phyloP scores from a whole-genome alignment of 2,329 filamentous ascomycete species.

The Arachnomyces sp. region DNA sequence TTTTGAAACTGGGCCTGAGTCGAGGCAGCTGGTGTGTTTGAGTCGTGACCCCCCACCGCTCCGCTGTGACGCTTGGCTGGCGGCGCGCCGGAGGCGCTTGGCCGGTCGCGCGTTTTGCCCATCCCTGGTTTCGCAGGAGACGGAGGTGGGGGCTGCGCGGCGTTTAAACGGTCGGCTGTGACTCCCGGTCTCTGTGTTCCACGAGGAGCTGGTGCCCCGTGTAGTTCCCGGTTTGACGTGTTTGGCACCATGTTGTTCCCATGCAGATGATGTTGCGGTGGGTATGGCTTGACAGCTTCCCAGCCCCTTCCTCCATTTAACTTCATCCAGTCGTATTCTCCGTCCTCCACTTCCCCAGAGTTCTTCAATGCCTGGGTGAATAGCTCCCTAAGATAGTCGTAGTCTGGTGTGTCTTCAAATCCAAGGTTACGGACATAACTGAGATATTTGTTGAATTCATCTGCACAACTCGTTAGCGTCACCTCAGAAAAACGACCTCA shows the following conservation, averaged over 20 bases:
- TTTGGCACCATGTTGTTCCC: slow-evolving; percentile 70
- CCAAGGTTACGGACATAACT: slow-evolving; percentile 96
- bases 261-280: slow-evolving; percentile 66
- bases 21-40: slow-evolving; percentile 76
- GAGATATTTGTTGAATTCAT: slow-evolving; percentile 96
- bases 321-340: slow-evolving; percentile 99
- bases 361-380: slow-evolving; percentile 95
- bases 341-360: slow-evolving; percentile 88
- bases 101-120: slow-evolving; percentile 63
- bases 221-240: slow-evolving; percentile 74
- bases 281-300: slow-evolving; percentile 67
- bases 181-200: slow-evolving; percentile 55
- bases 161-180: slow-evolving; percentile 85
- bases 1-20: slow-evolving; percentile 96
- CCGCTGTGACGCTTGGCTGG: slow-evolving; percentile 66
- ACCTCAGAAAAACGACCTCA: background rate
- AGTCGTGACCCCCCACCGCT: slow-evolving; percentile 45
- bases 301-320: slow-evolving; percentile 86
- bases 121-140: slow-evolving; percentile 71
- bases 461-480: slow-evolving; percentile 33
- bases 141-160: slow-evolving; percentile 80
- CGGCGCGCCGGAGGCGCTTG: slow-evolving; percentile 67
- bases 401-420: slow-evolving; percentile 97
- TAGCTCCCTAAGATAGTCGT: slow-evolving; percentile 92
- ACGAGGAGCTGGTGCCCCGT: slow-evolving; percentile 57